Conservation (phyloP, 1,284 basidiomycete genomes). For the Hemileia vastatrix region DNA sequence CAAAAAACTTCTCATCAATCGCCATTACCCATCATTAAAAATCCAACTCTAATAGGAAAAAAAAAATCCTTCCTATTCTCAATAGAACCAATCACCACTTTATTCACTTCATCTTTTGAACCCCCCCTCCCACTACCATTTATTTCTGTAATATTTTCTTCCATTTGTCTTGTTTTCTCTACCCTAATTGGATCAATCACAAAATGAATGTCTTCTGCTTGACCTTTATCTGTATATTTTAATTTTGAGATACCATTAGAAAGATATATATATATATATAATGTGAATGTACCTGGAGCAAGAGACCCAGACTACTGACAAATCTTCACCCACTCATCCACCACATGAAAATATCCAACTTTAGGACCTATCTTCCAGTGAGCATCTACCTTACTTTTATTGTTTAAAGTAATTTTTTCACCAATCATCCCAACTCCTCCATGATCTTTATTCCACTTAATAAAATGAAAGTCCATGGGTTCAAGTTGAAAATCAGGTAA, state of each 20-base stretch:
- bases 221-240: background rate
- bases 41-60: too few species aligned
- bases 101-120: too few species aligned
- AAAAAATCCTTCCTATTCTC: too few species aligned
- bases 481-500: slow-evolving; percentile 9
- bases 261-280: background rate
- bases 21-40: too few species aligned
- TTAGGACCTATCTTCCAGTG: slow-evolving; percentile 17
- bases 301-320: slow-evolving; percentile 9
- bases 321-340: slow-evolving; percentile 21
- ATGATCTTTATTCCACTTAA: background rate
- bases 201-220: slow-evolving; percentile 12
- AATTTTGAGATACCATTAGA: background rate
- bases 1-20: too few species aligned
- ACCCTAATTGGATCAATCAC: slow-evolving; percentile 8
- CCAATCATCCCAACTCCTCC: slow-evolving; percentile 5
- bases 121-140: too few species aligned
- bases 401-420: background rate
- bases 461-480: slow-evolving; percentile 6
- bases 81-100: too few species aligned
- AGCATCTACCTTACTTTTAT: slow-evolving; percentile 12
- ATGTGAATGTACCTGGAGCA: background rate
- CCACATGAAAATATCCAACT: slow-evolving; percentile 8
- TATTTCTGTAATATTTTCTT: too few species aligned
- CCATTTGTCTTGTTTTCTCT: too few species aligned